These are phyloP conservation scores for Hericium coralloides DNA, from an alignment of 768 basidiomycete genomes.

Conservation along the genomic window DNA sequence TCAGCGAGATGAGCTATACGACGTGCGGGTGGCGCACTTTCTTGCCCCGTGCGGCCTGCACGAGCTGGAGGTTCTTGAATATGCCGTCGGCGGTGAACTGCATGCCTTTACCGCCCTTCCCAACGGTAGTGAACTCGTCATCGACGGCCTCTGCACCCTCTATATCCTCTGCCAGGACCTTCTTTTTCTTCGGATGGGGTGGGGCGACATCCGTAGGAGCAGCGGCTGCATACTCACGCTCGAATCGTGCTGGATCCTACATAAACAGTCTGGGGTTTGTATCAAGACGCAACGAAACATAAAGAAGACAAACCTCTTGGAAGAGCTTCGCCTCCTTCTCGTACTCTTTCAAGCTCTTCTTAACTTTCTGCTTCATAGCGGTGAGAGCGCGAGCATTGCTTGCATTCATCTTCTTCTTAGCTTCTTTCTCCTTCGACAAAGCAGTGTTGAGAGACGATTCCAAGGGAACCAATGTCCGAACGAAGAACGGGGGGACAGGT, in stretches of 20 bases:
- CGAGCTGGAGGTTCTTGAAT: conserved; percentile 84
- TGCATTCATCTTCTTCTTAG: conserved; percentile 95
- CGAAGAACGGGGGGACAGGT: conserved; percentile 79
- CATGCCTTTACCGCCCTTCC: conserved; percentile 79
- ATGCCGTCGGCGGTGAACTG: conserved; percentile 78
- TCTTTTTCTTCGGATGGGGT: conserved; percentile 20
- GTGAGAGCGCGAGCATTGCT: conserved; percentile 90
- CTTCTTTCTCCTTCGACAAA: conserved; percentile 79
- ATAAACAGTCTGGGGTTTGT: not conserved
- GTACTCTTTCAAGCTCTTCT: conserved; percentile 84
- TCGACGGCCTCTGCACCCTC: conserved; percentile 35
- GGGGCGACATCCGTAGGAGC: conserved; percentile 38
- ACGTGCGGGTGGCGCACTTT: conserved; percentile 49
- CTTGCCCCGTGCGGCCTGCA: conserved; percentile 92
- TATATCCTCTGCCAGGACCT: conserved; percentile 28
- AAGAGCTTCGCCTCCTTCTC: conserved; percentile 74
- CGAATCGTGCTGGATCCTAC: conserved; percentile 86
- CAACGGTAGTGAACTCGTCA: conserved; percentile 84
- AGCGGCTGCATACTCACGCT: conserved; percentile 57
- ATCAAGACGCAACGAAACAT: not conserved
- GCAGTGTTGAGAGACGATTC: conserved; percentile 70
- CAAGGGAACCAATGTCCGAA: conserved; percentile 64
- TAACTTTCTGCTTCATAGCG: conserved; percentile 96
- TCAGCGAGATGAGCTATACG: not conserved
- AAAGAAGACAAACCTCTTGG: conserved; percentile 48